Conservation (phyloP, 2,329 filamentous ascomycete species). For the Venturia asperata region DNA sequence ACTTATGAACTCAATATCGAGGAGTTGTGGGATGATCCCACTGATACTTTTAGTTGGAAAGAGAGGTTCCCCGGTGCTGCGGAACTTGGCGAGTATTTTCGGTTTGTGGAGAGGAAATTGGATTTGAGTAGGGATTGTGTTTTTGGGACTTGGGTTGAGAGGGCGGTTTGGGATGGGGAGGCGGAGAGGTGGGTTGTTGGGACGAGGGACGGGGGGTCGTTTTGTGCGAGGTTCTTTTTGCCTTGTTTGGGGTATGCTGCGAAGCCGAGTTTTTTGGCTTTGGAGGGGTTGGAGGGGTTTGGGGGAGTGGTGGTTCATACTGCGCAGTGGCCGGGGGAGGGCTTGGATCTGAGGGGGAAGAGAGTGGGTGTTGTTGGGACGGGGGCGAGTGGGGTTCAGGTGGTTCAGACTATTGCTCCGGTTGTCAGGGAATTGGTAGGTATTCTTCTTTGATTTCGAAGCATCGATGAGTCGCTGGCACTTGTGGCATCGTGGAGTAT, state of each 20-base stretch:
- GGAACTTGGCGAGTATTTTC: slow-evolving; percentile 6
- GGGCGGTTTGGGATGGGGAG: slow-evolving; percentile 42
- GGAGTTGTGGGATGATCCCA: slow-evolving; percentile 37
- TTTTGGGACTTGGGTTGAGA: slow-evolving; percentile 41
- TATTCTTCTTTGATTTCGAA: neutral
- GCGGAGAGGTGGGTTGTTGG: slow-evolving; percentile 30
- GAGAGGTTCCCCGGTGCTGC: slow-evolving; percentile 2
- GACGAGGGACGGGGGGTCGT: slow-evolving; percentile 21
- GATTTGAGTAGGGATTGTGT: neutral
- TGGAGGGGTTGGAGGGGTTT: slow-evolving; percentile 33
- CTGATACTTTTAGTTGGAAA: neutral
- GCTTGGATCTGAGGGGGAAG: slow-evolving; percentile 34
- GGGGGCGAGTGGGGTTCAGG: slow-evolving; percentile 37
- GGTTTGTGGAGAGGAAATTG: slow-evolving; percentile 1
- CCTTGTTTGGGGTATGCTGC: slow-evolving; percentile 23
- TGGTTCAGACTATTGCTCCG: slow-evolving; percentile 24
- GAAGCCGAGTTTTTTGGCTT: slow-evolving; percentile 36
- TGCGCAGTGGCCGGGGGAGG: slow-evolving; percentile 35
- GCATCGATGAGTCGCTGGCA: neutral
- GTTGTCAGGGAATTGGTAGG: neutral
- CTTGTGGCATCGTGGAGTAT: no score
- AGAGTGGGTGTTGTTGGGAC: slow-evolving; percentile 38
- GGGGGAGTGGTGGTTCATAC: slow-evolving; percentile 38
- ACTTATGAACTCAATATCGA: slow-evolving; percentile 43
- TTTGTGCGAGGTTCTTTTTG: slow-evolving; percentile 34